phyloP scores from a whole-genome alignment of 2,329 filamentous ascomycete genomes.

The Ophiocordyceps camponoti-floridani region DNA sequence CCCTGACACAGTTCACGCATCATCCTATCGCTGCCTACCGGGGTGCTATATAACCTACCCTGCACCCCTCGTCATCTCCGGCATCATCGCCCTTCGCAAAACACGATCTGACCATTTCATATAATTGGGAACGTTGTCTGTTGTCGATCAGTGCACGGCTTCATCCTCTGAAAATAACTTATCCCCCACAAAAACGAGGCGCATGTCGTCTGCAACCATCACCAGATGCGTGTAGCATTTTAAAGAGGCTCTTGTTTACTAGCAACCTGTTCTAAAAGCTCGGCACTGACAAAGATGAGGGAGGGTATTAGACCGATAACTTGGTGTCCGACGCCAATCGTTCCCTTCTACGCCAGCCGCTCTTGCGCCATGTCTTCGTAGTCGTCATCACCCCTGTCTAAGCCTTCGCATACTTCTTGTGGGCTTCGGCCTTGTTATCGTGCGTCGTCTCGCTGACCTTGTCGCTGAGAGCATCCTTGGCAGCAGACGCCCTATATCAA shows the following conservation, averaged over 20 bases:
- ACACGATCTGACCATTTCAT: no score
- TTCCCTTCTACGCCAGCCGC: neutral
- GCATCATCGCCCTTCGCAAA: no score
- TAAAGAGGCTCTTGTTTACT: neutral
- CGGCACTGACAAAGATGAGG: neutral
- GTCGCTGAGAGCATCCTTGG: slow-evolving; percentile 30
- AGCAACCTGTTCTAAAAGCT: neutral
- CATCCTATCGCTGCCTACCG: no score
- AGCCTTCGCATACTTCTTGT: slow-evolving; percentile 19
- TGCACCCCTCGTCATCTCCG: no score
- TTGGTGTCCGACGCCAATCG: neutral
- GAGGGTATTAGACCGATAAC: neutral
- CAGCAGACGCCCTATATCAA: slow-evolving; percentile 19
- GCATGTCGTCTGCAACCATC: no score
- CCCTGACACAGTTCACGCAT: no score
- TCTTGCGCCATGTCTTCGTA: neutral
- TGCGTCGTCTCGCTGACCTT: slow-evolving; percentile 24
- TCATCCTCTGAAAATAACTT: no score
- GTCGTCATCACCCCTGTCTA: slow-evolving; percentile 4
- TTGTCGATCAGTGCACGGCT: no score
- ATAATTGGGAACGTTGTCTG: no score
- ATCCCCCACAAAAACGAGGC: no score
- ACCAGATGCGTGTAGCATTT: neutral
- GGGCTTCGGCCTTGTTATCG: slow-evolving; percentile 21
- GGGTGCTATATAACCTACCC: no score